Evolutionary conservation across 1,284 basidiomycete genomes (phyloP).

Genomic region (Caloboletus firmus): DNA sequence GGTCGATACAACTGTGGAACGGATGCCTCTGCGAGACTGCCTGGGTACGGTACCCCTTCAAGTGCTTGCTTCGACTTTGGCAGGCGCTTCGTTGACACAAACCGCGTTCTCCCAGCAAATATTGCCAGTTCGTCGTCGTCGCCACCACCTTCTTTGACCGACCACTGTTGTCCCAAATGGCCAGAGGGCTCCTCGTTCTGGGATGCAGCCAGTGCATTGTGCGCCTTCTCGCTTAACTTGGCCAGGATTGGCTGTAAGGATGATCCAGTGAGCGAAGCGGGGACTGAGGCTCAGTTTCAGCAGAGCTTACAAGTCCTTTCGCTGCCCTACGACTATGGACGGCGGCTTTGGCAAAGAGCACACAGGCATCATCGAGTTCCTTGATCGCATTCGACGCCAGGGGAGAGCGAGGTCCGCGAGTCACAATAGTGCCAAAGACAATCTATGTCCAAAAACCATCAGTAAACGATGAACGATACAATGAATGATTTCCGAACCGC

Average conservation of each 20-base stretch:
- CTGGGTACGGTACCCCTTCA: slow-evolving; percentile 4
- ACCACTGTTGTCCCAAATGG: slow-evolving; percentile 45
- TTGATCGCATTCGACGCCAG: slow-evolving; percentile 58
- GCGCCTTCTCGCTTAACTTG: slow-evolving; percentile 57
- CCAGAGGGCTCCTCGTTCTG: slow-evolving; percentile 35
- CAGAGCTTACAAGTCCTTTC: slow-evolving; percentile 54
- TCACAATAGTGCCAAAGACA: slow-evolving; percentile 66
- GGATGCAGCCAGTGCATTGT: slow-evolving; percentile 42
- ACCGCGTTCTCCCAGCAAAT: slow-evolving; percentile 58
- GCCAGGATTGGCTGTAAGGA: slow-evolving; percentile 49
- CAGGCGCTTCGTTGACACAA: slow-evolving; percentile 44
- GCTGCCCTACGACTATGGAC: slow-evolving; percentile 54
- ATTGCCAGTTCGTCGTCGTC: slow-evolving; percentile 67
- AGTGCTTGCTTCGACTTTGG: slow-evolving; percentile 10
- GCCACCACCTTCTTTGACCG: slow-evolving; percentile 42
- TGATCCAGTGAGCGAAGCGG: slow-evolving; percentile 1
- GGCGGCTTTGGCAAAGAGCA: slow-evolving; percentile 58
- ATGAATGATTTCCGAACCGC: slow-evolving; percentile 43
- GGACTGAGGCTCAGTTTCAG: background rate
- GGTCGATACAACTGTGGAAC: slow-evolving; percentile 21
- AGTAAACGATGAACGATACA: slow-evolving; percentile 3
- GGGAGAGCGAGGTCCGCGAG: slow-evolving; percentile 58
- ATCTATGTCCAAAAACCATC: slow-evolving; percentile 41
- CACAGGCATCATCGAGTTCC: slow-evolving; percentile 61
- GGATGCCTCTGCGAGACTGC: slow-evolving; percentile 7